Evolutionary conservation across 2,329 filamentous ascomycete genomes (phyloP).

Genomic region (Fusarium caatingaense): DNA sequence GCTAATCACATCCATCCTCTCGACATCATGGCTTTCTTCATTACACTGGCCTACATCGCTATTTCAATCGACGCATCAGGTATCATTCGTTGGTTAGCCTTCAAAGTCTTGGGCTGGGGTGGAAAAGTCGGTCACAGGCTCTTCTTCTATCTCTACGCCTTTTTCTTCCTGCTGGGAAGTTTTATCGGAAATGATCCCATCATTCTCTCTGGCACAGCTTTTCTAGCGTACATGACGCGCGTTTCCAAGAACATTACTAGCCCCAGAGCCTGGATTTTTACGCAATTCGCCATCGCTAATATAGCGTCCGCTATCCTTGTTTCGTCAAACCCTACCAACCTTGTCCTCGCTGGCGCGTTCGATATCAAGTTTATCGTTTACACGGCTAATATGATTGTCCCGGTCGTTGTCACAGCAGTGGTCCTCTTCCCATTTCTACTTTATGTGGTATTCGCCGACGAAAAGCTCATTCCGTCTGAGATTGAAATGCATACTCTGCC

Average conservation of each 20-base stretch:
- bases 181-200: conserved; percentile 82
- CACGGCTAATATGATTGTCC: conserved; percentile 82
- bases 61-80: conserved; percentile 83
- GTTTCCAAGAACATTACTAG: conserved; percentile 78
- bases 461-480: conserved; percentile 70
- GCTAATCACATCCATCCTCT: conserved; percentile 74
- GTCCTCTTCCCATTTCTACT: conserved; percentile 76
- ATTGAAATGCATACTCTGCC: conserved; percentile 77
- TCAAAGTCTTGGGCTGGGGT: conserved; percentile 75
- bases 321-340: conserved; percentile 81
- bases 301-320: conserved; percentile 81
- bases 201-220: conserved; percentile 78
- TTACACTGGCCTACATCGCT: conserved; percentile 79
- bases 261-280: conserved; percentile 78
- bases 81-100: conserved; percentile 75
- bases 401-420: conserved; percentile 74
- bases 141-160: conserved; percentile 78
- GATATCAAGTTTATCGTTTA: conserved; percentile 78
- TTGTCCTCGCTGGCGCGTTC: conserved; percentile 79
- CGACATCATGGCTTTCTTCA: conserved; percentile 81
- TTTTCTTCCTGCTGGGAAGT: conserved; percentile 75
- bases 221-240: conserved; percentile 80
- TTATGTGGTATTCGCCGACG: conserved; percentile 74
- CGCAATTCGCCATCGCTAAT: conserved; percentile 78
- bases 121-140: conserved; percentile 74